Percentiles rank a stretch among this genome's conserved stretches.
phyloP scores from a whole-genome alignment of 1,284 basidiomycete species.

The Heterobasidion annosum region DNA sequence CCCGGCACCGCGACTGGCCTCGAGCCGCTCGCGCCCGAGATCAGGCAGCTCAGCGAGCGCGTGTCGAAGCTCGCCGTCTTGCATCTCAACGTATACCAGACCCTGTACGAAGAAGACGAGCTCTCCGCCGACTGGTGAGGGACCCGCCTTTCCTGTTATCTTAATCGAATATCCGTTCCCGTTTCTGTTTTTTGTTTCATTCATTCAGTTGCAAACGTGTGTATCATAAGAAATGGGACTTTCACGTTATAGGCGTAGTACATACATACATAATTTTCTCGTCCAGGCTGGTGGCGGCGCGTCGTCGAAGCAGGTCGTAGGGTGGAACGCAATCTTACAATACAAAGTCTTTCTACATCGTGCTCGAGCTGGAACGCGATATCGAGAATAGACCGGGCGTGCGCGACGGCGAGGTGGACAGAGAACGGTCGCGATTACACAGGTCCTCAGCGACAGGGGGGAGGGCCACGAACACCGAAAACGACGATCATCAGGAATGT shows the following conservation, averaged over 20 bases:
- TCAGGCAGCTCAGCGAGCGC: conserved; percentile 56
- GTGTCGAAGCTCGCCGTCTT: conserved; percentile 61
- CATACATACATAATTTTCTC: background rate
- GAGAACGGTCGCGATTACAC: too few species aligned
- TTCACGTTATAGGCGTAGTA: background rate
- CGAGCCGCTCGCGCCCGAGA: conserved; percentile 62
- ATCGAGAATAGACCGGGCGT: too few species aligned
- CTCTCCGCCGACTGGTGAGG: conserved; percentile 26
- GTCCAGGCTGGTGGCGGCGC: background rate
- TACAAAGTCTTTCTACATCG: too few species aligned
- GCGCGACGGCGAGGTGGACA: too few species aligned
- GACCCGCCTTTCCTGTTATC: background rate
- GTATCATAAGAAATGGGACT: background rate
- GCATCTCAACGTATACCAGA: conserved; percentile 66
- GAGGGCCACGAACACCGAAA: too few species aligned
- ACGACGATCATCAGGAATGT: too few species aligned
- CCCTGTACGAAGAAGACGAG: conserved; percentile 61
- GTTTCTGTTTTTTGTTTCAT: background rate
- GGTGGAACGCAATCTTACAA: too few species aligned
- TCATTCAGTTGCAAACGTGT: background rate
- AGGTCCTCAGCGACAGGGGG: too few species aligned
- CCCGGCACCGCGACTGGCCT: conserved; percentile 42
- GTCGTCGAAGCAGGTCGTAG: too few species aligned
- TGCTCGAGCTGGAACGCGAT: too few species aligned
- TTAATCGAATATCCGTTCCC: background rate